phyloP scores from a whole-genome alignment of 1,139 yeast species.

The Chernovozyma aurita region DNA sequence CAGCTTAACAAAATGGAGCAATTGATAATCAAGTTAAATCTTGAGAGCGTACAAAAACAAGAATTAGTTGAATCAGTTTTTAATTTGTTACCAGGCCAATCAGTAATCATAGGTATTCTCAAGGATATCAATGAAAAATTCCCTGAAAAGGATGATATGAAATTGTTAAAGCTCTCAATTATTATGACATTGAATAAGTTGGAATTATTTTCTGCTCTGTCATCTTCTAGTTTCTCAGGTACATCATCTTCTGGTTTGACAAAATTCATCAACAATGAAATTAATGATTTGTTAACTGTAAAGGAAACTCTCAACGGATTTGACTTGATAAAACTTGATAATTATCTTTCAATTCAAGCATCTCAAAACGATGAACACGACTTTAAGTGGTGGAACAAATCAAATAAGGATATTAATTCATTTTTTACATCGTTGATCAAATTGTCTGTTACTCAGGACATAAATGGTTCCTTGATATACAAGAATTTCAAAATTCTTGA shows the following conservation, averaged over 20 bases:
- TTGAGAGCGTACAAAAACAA: slow-evolving; percentile 24
- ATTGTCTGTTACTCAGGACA: slow-evolving; percentile 29
- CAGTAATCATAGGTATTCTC: slow-evolving; percentile 6
- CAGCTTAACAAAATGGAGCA: slow-evolving; percentile 49
- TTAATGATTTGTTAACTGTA: slow-evolving; percentile 14
- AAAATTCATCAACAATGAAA: slow-evolving; percentile 17
- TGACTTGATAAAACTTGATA: slow-evolving; percentile 53
- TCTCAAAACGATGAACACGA: slow-evolving; percentile 31
- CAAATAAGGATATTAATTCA: slow-evolving; percentile 38
- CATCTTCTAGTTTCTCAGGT: not conserved
- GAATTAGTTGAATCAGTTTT: slow-evolving; percentile 27
- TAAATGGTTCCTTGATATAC: slow-evolving; percentile 15
- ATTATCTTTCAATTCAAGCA: slow-evolving; percentile 36
- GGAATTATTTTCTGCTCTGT: slow-evolving; percentile 9
- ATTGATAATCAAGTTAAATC: slow-evolving; percentile 30
- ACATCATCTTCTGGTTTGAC: slow-evolving; percentile 9
- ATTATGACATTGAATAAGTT: slow-evolving; percentile 21
- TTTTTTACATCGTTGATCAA: slow-evolving; percentile 58
- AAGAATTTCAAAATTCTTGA: slow-evolving; percentile 23
- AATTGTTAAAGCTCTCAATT: slow-evolving; percentile 23
- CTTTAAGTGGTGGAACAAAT: slow-evolving; percentile 64
- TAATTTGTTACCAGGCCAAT: slow-evolving; percentile 26
- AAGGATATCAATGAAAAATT: slow-evolving; percentile 5
- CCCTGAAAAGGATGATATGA: slow-evolving; percentile 9
- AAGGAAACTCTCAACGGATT: slow-evolving; percentile 22